These are phyloP conservation scores for Schizophyllum commune DNA, from an alignment of 1,284 basidiomycete species.

Conservation along the genomic window DNA sequence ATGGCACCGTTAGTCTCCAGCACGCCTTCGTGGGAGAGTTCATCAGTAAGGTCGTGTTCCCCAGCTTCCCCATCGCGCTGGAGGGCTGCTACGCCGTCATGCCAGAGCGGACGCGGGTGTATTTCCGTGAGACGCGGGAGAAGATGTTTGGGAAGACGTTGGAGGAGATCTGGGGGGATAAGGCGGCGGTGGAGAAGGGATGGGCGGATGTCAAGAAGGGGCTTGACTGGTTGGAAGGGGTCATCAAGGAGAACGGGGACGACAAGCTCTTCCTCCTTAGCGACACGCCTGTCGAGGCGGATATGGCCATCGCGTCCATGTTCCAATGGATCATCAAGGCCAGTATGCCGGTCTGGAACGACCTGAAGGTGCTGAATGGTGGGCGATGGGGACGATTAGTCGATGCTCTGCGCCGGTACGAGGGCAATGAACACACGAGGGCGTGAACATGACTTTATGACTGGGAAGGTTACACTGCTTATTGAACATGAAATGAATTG, in stretches of 20 bases:
- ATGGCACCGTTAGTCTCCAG: conserved; percentile 23
- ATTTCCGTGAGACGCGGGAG: conserved; percentile 26
- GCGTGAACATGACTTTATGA: too few relatives aligned
- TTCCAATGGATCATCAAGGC: conserved; percentile 3
- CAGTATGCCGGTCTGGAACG: conserved; percentile 5
- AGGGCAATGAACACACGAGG: not conserved
- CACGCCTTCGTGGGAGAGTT: conserved; percentile 19
- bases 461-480: too few relatives aligned
- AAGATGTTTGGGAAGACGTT: conserved; percentile 17
- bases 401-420: not conserved
- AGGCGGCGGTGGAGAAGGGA: conserved; percentile 10
- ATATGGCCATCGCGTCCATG: conserved; percentile 20
- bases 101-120: conserved; percentile 21
- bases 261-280: conserved; percentile 13
- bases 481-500: too few relatives aligned
- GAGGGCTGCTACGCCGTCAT: conserved; percentile 8
- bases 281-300: conserved; percentile 19
- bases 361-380: conserved; percentile 5
- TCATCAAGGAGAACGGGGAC: conserved; percentile 15
- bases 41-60: not conserved
- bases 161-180: conserved; percentile 18
- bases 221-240: conserved; percentile 12
- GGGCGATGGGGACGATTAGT: conserved; percentile 7
- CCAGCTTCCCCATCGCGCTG: not conserved
- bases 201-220: conserved; percentile 18